Conservation (phyloP, 352 stramenopile genomes). For the Globisporangium perplexum region DNA sequence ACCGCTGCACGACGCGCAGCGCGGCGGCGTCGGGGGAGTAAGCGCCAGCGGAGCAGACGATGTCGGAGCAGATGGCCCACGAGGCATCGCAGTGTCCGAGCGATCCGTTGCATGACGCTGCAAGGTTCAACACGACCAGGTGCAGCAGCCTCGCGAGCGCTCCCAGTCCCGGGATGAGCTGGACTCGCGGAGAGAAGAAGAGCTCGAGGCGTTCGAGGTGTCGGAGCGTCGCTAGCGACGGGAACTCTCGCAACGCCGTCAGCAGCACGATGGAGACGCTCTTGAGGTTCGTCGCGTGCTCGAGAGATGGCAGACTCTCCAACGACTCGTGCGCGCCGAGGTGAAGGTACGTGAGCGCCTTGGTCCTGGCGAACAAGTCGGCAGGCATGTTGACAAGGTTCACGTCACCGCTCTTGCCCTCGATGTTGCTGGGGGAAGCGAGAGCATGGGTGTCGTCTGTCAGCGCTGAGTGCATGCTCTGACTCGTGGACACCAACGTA, state of each 20-base stretch:
- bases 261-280: conserved; percentile 24
- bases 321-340: conserved; percentile 24
- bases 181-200: conserved; percentile 12
- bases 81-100: conserved; percentile 2
- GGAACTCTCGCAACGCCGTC: conserved; percentile 13
- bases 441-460: background rate
- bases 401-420: conserved; percentile 17
- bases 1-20: background rate
- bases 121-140: background rate
- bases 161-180: conserved; percentile 13
- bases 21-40: background rate
- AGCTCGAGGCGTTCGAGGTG: conserved; percentile 12
- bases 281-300: conserved; percentile 20
- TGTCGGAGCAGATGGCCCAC: background rate
- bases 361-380: conserved; percentile 30
- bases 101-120: conserved; percentile 1
- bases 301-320: conserved; percentile 18
- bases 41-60: background rate
- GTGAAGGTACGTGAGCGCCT: conserved; percentile 27
- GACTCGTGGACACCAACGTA: conserved; percentile 10
- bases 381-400: conserved; percentile 20
- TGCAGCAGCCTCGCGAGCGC: background rate
- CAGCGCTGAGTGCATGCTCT: background rate
- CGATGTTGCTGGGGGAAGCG: conserved; percentile 22
- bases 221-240: conserved; percentile 12